Conservation (phyloP, 1,139 yeast genomes). For the Geotrichum macrosporum region DNA sequence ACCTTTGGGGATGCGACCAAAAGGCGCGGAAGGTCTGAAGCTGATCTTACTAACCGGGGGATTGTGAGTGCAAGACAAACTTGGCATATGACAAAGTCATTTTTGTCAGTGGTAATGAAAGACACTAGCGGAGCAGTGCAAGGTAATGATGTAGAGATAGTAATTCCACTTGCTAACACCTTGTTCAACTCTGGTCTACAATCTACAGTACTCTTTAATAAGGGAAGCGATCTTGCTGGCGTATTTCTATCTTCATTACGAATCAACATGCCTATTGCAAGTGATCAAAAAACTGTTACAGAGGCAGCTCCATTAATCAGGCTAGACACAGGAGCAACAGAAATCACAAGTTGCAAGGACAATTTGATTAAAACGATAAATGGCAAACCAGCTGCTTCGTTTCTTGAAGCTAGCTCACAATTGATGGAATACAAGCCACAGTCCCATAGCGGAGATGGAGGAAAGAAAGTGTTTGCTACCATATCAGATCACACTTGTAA, state of each 20-base stretch:
- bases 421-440: slow-evolving; percentile 44
- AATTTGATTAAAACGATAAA: slow-evolving; percentile 52
- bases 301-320: slow-evolving; percentile 28
- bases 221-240: slow-evolving; percentile 15
- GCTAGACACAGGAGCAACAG: slow-evolving; percentile 30
- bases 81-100: slow-evolving; percentile 31
- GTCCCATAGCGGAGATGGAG: slow-evolving; percentile 32
- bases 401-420: slow-evolving; percentile 44
- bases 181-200: slow-evolving; percentile 34
- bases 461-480: slow-evolving; percentile 41
- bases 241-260: slow-evolving; percentile 5
- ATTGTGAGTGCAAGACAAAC: slow-evolving; percentile 27
- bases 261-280: neutral
- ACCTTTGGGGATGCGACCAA: slow-evolving; percentile 12
- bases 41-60: slow-evolving; percentile 20
- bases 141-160: slow-evolving; percentile 19
- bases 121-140: too few species aligned
- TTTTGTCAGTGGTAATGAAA: slow-evolving; percentile 26
- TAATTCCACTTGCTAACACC: slow-evolving; percentile 37
- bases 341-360: slow-evolving; percentile 46
- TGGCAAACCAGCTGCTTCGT: slow-evolving; percentile 49
- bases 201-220: slow-evolving; percentile 29
- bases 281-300: neutral
- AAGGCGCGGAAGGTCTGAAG: slow-evolving; percentile 9
- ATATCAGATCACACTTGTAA: neutral